Base-by-base conservation (phyloP, 768 basidiomycete genomes). In the Nidularia sp. region DNA sequence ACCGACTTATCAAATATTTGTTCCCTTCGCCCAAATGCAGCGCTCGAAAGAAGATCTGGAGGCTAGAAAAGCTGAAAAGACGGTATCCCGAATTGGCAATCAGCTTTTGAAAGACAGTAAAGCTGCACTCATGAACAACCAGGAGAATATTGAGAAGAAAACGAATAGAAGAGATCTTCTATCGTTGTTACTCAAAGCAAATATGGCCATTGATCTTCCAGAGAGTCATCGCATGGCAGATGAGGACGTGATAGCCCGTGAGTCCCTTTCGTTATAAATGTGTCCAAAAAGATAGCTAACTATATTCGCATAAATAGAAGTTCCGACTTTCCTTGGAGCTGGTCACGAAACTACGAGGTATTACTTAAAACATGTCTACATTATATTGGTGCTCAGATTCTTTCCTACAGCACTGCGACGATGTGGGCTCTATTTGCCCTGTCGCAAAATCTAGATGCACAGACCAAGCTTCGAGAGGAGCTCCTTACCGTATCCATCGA, bases 341-440 rank as follows among this genome's bases (percentile, higher is more conserved):
- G 83, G 83, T 2, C 80, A 83, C 55, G 81, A 83, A 54, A 83
- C 81, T 0, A 81, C 80, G 1, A 77, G 77, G 78, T 74, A 49
- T 33, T 42, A 25, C 3, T 22, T 31, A 25, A 42, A 15, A 13
- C 3, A 15, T 8, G 5, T 9, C 9, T 10, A 13, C 25, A 34
- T 6, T 10, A n/a, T 7, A 7, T 8, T 45, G 44, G 8, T 22
- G 44, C 12, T 5, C 15, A 34, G 41, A 35, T 47, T 33, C 33
- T 34, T n/a, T 7, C 31, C 34, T 18, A 15, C 22, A 76, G 75
- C 50, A 72, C 76, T 1, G 76, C 70, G 0, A 70, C 76, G 1
- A 72, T 75, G 2, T 90, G 86, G 86, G 76, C 79, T 4, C 64
- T 89, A 0, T 85, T 72, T 57, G 76, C 78, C 1, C 69, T 90